Base-by-base conservation (phyloP, 2,329 filamentous ascomycete species). In the Fusarium oligoseptatum region DNA sequence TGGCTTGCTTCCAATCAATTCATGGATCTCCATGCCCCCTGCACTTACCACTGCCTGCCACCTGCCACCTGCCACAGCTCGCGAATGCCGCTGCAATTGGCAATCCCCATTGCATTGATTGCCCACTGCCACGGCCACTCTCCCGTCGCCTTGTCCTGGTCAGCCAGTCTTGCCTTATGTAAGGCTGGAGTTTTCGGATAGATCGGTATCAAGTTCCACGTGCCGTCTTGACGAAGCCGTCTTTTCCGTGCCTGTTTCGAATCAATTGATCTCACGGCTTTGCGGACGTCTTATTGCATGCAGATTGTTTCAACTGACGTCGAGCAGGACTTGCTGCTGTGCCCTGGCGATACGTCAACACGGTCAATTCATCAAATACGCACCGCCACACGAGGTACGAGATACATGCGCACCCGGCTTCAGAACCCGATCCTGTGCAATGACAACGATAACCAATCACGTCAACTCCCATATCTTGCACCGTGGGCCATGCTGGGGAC, bases 361-460 rank as follows among this genome's bases (percentile, higher is more conserved):
- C 68, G 34, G 64, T 32, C 61, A 36, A 50, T 41, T 56, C 58
- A 62, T 37, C 43, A 73, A 66, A 77, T 76, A 55, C 43, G 67
- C 68, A 78, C 76, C 69, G 64, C 63, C 65, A 75, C 74, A 74
- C 70, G 57, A 67, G 22, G 61, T 65, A 66, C 39, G 66, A 22
- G 24, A 45, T 37, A 67, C 60, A 66, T 75, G 57, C 60, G 56
- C 73, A 78, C 68, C 70, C 56, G 70, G 67, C 41, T 64, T 60
- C 65, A 50, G 62, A 65, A 66, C 66, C 64, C 66, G 70, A 78
- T 73, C 71, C 66, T 62, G 63, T 56, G 66, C 56, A 17, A 58
- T 58, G 27, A n/a, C 17, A 57, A 27, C 58, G 12, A 43, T 32
- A 22, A 22, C 70, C 77, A 78, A 74, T 78, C 64, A 72, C 63